Conservation (phyloP, 306 rosid genomes). For the Ormosia semicastrata region DNA sequence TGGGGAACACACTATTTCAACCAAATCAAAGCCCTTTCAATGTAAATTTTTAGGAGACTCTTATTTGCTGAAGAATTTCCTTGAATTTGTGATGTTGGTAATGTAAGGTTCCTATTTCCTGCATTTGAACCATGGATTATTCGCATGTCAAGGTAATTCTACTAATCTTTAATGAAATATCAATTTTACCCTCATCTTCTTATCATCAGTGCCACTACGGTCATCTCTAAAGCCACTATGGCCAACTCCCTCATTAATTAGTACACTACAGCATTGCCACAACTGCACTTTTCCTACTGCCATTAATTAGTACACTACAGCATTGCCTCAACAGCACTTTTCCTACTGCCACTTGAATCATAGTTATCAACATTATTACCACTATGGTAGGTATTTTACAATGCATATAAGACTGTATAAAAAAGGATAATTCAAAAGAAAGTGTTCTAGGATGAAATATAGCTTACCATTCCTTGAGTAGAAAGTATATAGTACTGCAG, state of each 20-base stretch:
- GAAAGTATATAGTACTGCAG: not conserved
- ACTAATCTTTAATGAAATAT: not conserved
- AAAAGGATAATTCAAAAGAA: not conserved
- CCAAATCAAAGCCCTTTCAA: not conserved
- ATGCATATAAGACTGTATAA: not conserved
- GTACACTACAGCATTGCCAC: not conserved
- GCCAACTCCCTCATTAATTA: not conserved
- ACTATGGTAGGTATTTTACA: not conserved
- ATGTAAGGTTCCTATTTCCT: not conserved
- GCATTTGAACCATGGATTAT: slow-evolving; percentile 6
- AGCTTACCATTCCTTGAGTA: slow-evolving; percentile 21
- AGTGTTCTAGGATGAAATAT: not conserved
- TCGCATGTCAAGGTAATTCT: not conserved
- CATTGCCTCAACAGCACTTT: not conserved
- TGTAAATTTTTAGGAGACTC: not conserved
- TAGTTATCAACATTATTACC: not conserved
- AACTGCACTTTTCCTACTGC: not conserved
- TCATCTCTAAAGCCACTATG: not conserved
- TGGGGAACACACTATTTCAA: not conserved
- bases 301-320: too few species aligned
- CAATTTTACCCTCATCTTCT: not conserved
- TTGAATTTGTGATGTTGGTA: not conserved
- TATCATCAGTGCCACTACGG: not conserved
- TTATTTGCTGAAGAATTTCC: not conserved
- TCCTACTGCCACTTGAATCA: not conserved